A percentile compares a stretch with the other conserved stretches of the same genome.
Evolutionary conservation across 2,329 filamentous ascomycete species (phyloP).

Genomic region (Neurospora sp.): DNA sequence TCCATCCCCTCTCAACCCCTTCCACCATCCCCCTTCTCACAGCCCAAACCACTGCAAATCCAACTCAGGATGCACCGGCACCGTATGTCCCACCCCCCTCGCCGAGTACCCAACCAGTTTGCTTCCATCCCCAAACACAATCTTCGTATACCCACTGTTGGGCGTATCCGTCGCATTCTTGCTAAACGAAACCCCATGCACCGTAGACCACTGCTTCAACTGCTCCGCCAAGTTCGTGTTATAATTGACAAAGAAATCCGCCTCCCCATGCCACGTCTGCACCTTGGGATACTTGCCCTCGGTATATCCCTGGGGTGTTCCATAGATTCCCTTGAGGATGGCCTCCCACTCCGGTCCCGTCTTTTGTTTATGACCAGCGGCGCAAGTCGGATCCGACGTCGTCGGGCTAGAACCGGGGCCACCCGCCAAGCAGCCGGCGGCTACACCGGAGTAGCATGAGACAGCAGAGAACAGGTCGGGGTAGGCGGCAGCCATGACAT

Average conservation of each 20-base stretch:
- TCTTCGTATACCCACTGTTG: conserved; percentile 6
- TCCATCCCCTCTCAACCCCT: neutral
- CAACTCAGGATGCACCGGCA: conserved; percentile 7
- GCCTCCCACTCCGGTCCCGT: conserved; percentile 12
- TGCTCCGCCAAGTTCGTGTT: conserved; percentile 29
- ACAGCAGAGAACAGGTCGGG: conserved; percentile 34
- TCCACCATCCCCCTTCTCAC: neutral
- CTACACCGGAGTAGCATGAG: conserved; percentile 30
- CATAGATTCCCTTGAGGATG: neutral
- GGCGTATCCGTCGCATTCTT: conserved; percentile 9
- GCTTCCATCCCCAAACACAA: conserved; percentile 8
- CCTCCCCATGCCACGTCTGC: conserved; percentile 6
- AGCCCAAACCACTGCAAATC: conserved; percentile 10
- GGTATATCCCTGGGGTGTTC: neutral
- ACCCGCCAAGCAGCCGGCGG: conserved; percentile 30
- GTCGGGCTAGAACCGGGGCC: conserved; percentile 5
- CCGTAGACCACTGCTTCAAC: conserved; percentile 44
- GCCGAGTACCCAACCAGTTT: conserved; percentile 11
- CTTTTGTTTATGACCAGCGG: conserved; percentile 21
- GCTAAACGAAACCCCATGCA: conserved; percentile 30
- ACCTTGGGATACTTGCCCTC: neutral
- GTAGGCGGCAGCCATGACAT: conserved; percentile 31
- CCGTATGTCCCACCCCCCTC: conserved; percentile 9
- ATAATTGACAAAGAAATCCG: conserved; percentile 2
- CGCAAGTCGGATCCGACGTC: conserved; percentile 28